Percentiles rank a stretch among this genome's conserved stretches.
These are phyloP conservation scores for Lepiota venenata DNA, from an alignment of 768 basidiomycete species.

Conservation along the genomic window DNA sequence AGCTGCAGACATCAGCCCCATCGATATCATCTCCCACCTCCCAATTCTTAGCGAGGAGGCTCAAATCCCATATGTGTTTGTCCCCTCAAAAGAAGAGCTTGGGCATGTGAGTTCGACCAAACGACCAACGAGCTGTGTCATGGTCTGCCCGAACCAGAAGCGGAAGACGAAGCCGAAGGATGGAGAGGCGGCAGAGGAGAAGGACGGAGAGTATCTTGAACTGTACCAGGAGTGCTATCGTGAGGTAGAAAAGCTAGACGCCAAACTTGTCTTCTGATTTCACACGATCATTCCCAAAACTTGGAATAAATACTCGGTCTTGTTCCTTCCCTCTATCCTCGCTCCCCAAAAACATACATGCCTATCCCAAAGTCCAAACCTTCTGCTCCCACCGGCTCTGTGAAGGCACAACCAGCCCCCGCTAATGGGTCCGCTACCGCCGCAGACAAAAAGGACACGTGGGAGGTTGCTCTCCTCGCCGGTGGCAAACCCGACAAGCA, in stretches of 20 bases:
- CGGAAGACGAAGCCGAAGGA: conserved; percentile 66
- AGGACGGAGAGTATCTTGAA: conserved; percentile 84
- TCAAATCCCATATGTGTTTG: conserved; percentile 85
- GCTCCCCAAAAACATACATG: conserved; percentile 27
- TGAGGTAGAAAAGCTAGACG: conserved; percentile 83
- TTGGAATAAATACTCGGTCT: conserved; percentile 8
- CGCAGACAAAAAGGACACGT: conserved; percentile 41
- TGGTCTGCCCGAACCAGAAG: conserved; percentile 85
- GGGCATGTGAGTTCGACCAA: conserved; percentile 96
- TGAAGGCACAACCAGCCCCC: conserved; percentile 41
- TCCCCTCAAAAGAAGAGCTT: conserved; percentile 91
- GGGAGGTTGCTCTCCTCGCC: conserved; percentile 32
- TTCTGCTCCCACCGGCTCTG: conserved; percentile 35
- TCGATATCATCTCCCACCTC: conserved; percentile 97
- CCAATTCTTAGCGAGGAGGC: conserved; percentile 95
- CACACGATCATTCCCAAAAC: conserved; percentile 23
- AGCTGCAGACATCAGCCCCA: conserved; percentile 95
- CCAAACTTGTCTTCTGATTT: conserved; percentile 59
- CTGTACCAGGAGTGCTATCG: conserved; percentile 81
- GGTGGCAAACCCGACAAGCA: conserved; percentile 81
- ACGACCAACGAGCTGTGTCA: conserved; percentile 96
- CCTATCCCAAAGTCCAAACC: conserved; percentile 55
- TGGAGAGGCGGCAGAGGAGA: conserved; percentile 45
- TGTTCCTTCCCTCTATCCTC: conserved; percentile 18
- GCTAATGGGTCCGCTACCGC: conserved; percentile 45